These are phyloP conservation scores for Alternaria viburni DNA, from an alignment of 2,329 filamentous ascomycete genomes.

Conservation along the genomic window DNA sequence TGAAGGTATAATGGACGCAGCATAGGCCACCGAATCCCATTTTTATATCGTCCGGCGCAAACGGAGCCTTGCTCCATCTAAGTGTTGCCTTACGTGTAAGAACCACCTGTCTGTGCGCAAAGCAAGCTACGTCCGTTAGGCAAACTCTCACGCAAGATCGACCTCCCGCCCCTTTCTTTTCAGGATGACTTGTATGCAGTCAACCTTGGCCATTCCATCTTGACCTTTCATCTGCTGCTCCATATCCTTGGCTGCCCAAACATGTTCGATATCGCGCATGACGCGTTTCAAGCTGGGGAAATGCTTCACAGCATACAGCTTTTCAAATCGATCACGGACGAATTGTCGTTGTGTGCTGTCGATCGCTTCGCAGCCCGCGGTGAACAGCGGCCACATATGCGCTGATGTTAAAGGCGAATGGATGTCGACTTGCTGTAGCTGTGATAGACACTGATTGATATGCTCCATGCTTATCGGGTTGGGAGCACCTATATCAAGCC, in stretches of 20 bases:
- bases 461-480: conserved; percentile 39
- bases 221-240: conserved; percentile 28
- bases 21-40: not conserved
- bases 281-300: conserved; percentile 36
- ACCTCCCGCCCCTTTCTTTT: conserved; percentile 34
- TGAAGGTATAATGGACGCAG: not conserved
- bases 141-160: conserved; percentile 28
- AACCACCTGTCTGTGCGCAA: too few relatives aligned
- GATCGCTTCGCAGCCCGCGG: conserved; percentile 39
- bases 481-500: conserved; percentile 39
- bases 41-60: too few relatives aligned
- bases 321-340: conserved; percentile 31
- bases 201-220: conserved; percentile 36
- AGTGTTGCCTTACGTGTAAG: too few relatives aligned
- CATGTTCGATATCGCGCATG: conserved; percentile 37
- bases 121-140: too few relatives aligned
- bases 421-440: conserved; percentile 23
- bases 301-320: conserved; percentile 29
- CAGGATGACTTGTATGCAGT: conserved; percentile 42
- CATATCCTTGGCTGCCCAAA: conserved; percentile 38
- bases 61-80: too few relatives aligned
- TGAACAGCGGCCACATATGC: conserved; percentile 43
- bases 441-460: conserved; percentile 30
- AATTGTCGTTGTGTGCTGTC: conserved; percentile 29
- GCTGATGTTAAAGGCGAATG: conserved; percentile 33